Evolutionary conservation across 192 early-diverging fungal genomes (phyloP).

Genomic region (Coemansia sp.): DNA sequence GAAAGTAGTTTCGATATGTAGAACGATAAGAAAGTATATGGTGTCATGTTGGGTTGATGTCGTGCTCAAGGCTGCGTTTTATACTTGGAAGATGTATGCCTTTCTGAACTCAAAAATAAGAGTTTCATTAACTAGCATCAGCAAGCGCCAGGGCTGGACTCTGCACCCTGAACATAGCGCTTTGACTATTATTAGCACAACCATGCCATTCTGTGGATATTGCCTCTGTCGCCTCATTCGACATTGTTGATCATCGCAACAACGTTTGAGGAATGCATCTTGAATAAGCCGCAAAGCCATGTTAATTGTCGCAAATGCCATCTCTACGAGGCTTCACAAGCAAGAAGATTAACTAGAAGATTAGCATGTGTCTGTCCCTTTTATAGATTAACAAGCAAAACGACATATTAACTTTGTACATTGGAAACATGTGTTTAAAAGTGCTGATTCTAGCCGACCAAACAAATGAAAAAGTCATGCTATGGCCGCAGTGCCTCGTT

Average conservation of each 20-base stretch:
- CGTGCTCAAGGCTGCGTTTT: background rate
- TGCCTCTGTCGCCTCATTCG: background rate
- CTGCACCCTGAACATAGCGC: background rate
- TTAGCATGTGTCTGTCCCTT: background rate
- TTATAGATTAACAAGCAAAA: background rate
- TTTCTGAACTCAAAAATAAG: background rate
- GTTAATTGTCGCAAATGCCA: background rate
- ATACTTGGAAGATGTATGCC: background rate
- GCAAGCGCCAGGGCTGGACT: background rate
- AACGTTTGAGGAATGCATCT: background rate
- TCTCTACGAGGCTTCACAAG: background rate
- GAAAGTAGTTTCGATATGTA: background rate
- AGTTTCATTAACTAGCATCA: background rate
- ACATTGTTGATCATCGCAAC: background rate
- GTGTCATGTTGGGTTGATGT: constrained; percentile 1
- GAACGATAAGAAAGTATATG: constrained; percentile 7
- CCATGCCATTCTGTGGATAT: background rate
- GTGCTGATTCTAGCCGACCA: no score
- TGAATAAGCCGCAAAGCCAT: background rate
- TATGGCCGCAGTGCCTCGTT: no score
- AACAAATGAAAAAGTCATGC: no score
- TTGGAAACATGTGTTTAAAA: no score
- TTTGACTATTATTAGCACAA: background rate
- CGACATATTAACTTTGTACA: no score
- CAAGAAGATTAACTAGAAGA: background rate